Evolutionary conservation across 1,139 yeast genomes (phyloP), one percentile per base, ranked within the genome.

Genomic region (Saccharomyces pastorianus): DNA sequence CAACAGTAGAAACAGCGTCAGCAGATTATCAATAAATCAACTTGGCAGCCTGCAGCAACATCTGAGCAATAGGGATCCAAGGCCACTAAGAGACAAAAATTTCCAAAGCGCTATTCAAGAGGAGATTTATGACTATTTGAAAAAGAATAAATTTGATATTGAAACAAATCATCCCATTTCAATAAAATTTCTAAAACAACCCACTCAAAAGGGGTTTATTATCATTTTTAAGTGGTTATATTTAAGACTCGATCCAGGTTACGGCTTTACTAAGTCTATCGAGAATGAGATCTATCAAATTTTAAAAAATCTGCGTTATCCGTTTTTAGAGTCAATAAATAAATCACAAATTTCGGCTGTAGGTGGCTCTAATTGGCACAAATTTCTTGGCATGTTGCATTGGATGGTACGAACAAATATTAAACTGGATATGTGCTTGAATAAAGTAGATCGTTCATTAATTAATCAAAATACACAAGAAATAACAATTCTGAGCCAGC

Each of bases 341-440:
- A 82, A 90, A 64, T 84, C 93, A 0, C 96, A 88, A 66, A 83
- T 90, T 34, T 83, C 91, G 50, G 96, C 96, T 0, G 96, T 89
- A 6, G 96, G 96, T 1, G 96, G 96, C 1, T 85, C 85, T 56
- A 85, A 85, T 63, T 89, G 97, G 97, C 91, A 89, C 17, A 79
- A 81, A 25, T 86, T 88, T 63, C 71, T 90, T 52, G 96, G 95
- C 1, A 81, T 90, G 78, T 73, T 89, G 38, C 83, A 85, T 67
- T 88, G 96, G 96, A 67, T 88, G 51, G 83, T 86, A 11, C 80
- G 80, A 62, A 72, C 85, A 42, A 81, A 78, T 60, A 72, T 74
- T 31, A 75, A 80, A 52, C 70, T 78, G 60, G 81, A 76, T 56
- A 71, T 67, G 52, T 71, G 75, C n/a, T 47, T 62, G 11, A 56